These are phyloP conservation scores for Rostrohypoxylon terebratum DNA, from an alignment of 495 filamentous ascomycete genomes.

Conservation along the genomic window DNA sequence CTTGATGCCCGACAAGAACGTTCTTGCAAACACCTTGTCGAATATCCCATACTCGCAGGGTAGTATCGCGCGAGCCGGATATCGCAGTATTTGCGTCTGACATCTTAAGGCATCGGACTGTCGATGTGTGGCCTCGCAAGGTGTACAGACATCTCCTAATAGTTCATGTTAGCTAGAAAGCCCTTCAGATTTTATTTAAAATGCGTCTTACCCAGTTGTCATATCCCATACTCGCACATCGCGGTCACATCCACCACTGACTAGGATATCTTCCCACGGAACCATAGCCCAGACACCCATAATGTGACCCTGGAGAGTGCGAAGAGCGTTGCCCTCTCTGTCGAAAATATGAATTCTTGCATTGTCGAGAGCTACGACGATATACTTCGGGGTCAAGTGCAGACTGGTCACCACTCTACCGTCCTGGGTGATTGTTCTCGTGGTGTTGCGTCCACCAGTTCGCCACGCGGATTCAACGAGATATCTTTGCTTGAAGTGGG, in stretches of 20 bases:
- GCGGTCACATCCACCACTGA: conserved; percentile 95
- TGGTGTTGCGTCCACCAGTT: conserved; percentile 81
- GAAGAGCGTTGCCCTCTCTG: conserved; percentile 85
- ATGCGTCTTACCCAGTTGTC: conserved; percentile 80
- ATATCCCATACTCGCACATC: conserved; percentile 99
- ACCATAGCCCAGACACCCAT: conserved; percentile 99
- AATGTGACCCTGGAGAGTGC: conserved; percentile 91
- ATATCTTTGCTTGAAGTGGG: conserved; percentile 97
- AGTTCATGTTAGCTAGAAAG: conserved; percentile 34
- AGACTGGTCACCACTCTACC: conserved; percentile 96
- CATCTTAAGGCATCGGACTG: conserved; percentile 98
- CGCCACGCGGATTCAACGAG: conserved; percentile 98
- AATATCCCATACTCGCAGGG: conserved; percentile 94
- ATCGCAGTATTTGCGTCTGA: conserved; percentile 92
- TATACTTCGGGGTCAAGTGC: conserved; percentile 94
- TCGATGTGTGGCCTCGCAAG: conserved; percentile 93
- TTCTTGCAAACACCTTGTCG: conserved; percentile 85
- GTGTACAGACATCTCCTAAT: conserved; percentile 77
- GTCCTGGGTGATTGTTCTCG: conserved; percentile 90
- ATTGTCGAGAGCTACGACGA: conserved; percentile 97
- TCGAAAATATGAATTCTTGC: conserved; percentile 99
- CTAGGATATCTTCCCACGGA: conserved; percentile 94
- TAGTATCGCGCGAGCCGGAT: conserved; percentile 95
- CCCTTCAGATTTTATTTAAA: neutral
- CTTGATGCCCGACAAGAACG: conserved; percentile 95